Conservation (phyloP, 371 early-diverging fungal species). For the Mucor sp. region DNA sequence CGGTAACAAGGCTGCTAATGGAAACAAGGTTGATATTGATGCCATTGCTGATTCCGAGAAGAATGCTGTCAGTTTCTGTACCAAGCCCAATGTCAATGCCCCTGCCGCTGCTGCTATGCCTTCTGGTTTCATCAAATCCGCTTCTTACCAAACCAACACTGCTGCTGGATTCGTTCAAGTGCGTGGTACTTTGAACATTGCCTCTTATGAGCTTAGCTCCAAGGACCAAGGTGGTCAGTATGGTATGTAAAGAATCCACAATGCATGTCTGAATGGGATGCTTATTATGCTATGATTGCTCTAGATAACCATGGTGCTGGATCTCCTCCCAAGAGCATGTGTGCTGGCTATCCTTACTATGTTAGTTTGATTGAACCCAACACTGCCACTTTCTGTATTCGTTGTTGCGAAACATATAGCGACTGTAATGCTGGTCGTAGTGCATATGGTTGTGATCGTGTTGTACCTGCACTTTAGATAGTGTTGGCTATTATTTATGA, state of each 20-base stretch:
- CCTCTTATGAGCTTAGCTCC: constrained; percentile 30
- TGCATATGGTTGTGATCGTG: constrained; percentile 42
- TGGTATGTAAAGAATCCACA: too few species aligned
- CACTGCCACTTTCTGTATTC: constrained; percentile 40
- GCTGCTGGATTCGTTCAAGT: constrained; percentile 42
- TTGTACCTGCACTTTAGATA: constrained; percentile 49
- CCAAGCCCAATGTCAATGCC: constrained; percentile 25
- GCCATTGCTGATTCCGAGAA: constrained; percentile 32
- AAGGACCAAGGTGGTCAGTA: constrained; percentile 54
- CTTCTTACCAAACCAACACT: constrained; percentile 24
- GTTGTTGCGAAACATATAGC: constrained; percentile 26
- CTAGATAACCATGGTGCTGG: constrained; percentile 30
- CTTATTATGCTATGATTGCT: too few species aligned
- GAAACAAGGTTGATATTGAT: constrained; percentile 17
- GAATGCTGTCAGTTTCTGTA: constrained; percentile 30
- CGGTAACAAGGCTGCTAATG: constrained; percentile 19
- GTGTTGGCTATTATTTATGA: background rate
- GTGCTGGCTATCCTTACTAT: constrained; percentile 44
- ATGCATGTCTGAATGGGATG: too few species aligned
- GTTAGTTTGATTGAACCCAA: constrained; percentile 49
- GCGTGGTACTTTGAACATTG: constrained; percentile 43
- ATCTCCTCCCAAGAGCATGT: constrained; percentile 35
- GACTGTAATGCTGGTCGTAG: constrained; percentile 45
- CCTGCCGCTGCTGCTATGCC: constrained; percentile 40
- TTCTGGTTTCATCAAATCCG: constrained; percentile 28